Percentiles rank a stretch among this genome's conserved stretches.
phyloP scores from a whole-genome alignment of 1,284 basidiomycete genomes.

The Anthracocystis panici-leucophaei region DNA sequence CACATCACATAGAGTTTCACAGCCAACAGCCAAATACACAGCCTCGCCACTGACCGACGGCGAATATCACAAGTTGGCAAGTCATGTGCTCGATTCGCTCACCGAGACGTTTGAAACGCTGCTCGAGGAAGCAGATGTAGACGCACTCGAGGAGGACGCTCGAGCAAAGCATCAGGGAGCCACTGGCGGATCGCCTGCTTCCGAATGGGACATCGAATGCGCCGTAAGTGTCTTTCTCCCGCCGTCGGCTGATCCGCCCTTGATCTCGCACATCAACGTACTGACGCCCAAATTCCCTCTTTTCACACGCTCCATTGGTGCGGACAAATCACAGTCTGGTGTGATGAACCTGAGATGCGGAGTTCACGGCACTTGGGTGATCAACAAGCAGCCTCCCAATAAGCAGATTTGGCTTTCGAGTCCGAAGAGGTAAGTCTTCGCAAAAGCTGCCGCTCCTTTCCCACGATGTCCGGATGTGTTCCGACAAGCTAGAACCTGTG shows the following conservation, averaged over 20 bases:
- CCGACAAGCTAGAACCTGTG: background rate
- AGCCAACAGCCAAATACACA: conserved; percentile 39
- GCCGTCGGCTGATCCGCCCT: conserved; percentile 10
- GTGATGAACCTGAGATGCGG: conserved; percentile 89
- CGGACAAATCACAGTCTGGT: conserved; percentile 75
- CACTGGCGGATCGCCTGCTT: conserved; percentile 62
- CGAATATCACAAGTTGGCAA: conserved; percentile 82
- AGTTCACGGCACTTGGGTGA: conserved; percentile 91
- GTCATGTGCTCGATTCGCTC: conserved; percentile 83
- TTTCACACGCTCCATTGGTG: too few species aligned
- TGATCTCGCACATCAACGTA: background rate
- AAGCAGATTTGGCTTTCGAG: conserved; percentile 99
- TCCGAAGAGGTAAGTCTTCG: conserved; percentile 72
- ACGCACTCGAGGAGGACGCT: conserved; percentile 36
- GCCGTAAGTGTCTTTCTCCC: conserved; percentile 76
- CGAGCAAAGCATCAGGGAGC: conserved; percentile 20
- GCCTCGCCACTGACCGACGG: conserved; percentile 73
- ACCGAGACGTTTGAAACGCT: conserved; percentile 83
- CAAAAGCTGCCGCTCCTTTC: background rate
- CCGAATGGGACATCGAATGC: conserved; percentile 89
- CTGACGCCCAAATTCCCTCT: conserved; percentile 6
- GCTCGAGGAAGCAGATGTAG: conserved; percentile 75
- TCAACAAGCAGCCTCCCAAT: conserved; percentile 99
- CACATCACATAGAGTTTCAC: conserved; percentile 9
- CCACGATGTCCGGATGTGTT: background rate